phyloP scores from a whole-genome alignment of 176 grass and related monocot species.

The Neostapfia colusana region DNA sequence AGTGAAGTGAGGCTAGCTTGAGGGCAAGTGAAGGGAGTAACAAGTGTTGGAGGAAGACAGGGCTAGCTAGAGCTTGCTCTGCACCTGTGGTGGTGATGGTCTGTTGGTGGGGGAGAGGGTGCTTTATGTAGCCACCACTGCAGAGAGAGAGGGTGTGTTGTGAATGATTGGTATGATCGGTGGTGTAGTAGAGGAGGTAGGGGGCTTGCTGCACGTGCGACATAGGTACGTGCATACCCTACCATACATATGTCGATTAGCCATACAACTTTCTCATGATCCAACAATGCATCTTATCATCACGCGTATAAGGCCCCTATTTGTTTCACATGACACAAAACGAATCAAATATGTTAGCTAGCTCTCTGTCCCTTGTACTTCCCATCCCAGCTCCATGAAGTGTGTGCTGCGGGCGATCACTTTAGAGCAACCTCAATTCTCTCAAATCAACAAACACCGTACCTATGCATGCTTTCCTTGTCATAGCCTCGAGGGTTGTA shows the following conservation, averaged over 20 bases:
- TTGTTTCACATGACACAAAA: background rate
- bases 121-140: constrained; percentile 36
- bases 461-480: too few relatives aligned
- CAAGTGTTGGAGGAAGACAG: constrained; percentile 45
- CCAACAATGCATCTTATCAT: background rate
- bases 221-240: background rate
- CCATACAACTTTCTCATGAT: constrained; percentile 3
- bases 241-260: background rate
- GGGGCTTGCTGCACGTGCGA: constrained; percentile 50
- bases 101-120: constrained; percentile 10
- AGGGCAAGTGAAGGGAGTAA: constrained; percentile 15
- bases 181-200: constrained; percentile 12
- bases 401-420: too few relatives aligned
- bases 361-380: too few relatives aligned
- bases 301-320: background rate
- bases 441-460: too few relatives aligned
- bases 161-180: constrained; percentile 62
- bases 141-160: background rate
- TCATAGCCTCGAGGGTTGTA: too few relatives aligned
- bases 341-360: background rate
- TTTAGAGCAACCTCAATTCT: too few relatives aligned
- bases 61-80: background rate
- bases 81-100: background rate
- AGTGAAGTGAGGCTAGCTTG: constrained; percentile 15
- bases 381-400: too few relatives aligned